Percentiles rank a stretch among this genome's conserved stretches.
These are phyloP conservation scores for Calcarisporium arbuscula DNA, from an alignment of 2,329 filamentous ascomycete genomes.

Conservation along the genomic window DNA sequence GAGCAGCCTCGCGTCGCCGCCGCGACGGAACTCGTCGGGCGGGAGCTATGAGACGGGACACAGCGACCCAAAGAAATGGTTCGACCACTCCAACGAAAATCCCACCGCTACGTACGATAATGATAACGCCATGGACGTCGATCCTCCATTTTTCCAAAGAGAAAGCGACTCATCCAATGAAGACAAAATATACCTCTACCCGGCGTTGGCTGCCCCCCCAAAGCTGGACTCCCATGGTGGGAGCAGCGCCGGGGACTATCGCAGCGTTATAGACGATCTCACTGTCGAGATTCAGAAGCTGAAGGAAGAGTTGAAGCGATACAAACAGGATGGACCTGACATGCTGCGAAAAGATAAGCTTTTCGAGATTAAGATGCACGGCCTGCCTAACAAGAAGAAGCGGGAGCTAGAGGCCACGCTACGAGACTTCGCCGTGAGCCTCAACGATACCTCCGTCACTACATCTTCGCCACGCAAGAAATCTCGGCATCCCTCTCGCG, in stretches of 20 bases:
- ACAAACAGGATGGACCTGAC: conserved; percentile 60
- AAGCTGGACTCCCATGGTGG: conserved; percentile 34
- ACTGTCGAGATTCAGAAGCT: conserved; percentile 78
- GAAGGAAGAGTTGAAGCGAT: conserved; percentile 65
- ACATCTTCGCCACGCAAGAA: conserved; percentile 37
- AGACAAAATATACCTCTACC: conserved; percentile 23
- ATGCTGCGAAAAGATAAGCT: conserved; percentile 68
- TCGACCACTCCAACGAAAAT: conserved; percentile 47
- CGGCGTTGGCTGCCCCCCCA: conserved; percentile 17
- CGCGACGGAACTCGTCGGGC: conserved; percentile 37
- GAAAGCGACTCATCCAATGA: conserved; percentile 47
- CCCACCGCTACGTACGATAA: conserved; percentile 35
- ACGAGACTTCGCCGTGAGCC: conserved; percentile 60
- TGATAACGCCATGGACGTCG: conserved; percentile 44
- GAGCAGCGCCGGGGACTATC: conserved; percentile 67
- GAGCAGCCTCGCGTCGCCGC: conserved; percentile 14
- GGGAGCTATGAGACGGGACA: conserved; percentile 42
- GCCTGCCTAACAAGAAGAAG: conserved; percentile 65
- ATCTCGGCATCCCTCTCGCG: conserved; percentile 29
- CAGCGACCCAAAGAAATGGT: conserved; percentile 49
- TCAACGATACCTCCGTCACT: conserved; percentile 44
- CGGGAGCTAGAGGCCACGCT: conserved; percentile 69
- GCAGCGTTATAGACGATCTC: conserved; percentile 80
- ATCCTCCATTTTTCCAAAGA: conserved; percentile 50
- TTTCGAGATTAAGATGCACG: conserved; percentile 77